Evolutionary conservation across 2,329 filamentous ascomycete genomes (phyloP).

Genomic region (Cordyceps militaris): DNA sequence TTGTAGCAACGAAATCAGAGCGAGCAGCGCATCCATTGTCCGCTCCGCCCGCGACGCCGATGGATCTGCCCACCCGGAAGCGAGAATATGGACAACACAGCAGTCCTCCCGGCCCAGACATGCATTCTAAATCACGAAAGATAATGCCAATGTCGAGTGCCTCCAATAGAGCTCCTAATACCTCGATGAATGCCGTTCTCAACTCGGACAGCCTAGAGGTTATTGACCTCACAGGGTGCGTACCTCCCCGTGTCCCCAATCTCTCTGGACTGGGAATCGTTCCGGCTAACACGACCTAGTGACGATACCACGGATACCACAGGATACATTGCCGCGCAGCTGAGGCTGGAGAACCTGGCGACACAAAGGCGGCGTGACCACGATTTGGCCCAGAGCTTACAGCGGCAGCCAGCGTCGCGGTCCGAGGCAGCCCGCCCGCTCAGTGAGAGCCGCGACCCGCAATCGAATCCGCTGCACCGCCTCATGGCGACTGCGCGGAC

Average conservation of each 20-base stretch:
- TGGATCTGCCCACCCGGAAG: neutral
- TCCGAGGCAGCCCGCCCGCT: neutral
- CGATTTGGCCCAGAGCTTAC: conserved; percentile 23
- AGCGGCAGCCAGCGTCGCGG: conserved; percentile 16
- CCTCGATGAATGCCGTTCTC: neutral
- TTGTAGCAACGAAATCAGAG: neutral
- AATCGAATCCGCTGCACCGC: conserved; percentile 21
- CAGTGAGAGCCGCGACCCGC: neutral
- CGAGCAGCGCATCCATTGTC: neutral
- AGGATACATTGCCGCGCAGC: conserved; percentile 27
- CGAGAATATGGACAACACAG: conserved; percentile 1
- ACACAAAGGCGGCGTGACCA: conserved; percentile 23
- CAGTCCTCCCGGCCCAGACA: neutral
- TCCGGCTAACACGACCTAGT: conserved; percentile 21
- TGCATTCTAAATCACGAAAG: conserved; percentile 22
- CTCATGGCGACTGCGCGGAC: conserved; percentile 25
- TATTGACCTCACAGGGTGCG: conserved; percentile 38
- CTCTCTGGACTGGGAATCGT: neutral
- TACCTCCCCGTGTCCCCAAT: conserved; percentile 19
- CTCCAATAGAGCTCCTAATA: too few relatives aligned
- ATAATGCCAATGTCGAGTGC: conserved; percentile 16
- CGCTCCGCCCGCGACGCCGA: neutral
- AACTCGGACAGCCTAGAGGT: conserved; percentile 18
- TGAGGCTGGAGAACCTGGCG: conserved; percentile 27
- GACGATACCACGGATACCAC: conserved; percentile 28